Percentiles rank a stretch among this genome's conserved stretches.
Evolutionary conservation across 768 basidiomycete genomes (phyloP).

Genomic region (Russula olivacea): DNA sequence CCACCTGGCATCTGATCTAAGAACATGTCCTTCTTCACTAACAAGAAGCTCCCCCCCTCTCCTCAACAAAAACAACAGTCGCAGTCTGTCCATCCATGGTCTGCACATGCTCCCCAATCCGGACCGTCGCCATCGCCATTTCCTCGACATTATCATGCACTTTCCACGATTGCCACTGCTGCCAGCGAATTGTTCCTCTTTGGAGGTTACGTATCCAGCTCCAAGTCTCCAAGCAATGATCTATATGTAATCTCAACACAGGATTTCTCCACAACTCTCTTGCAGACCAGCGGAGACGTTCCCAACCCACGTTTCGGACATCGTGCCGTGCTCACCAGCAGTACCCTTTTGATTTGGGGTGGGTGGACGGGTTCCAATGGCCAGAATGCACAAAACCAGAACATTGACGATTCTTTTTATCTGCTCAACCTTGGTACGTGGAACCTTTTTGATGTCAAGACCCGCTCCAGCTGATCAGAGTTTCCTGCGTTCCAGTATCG

Average conservation of each 20-base stretch:
- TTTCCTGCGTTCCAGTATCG: slow-evolving; percentile 49
- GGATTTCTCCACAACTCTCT: slow-evolving; percentile 68
- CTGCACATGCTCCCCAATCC: too few species aligned
- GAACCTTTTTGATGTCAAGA: slow-evolving; percentile 1
- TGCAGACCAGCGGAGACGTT: slow-evolving; percentile 84
- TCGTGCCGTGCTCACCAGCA: slow-evolving; percentile 86
- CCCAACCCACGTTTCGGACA: slow-evolving; percentile 93
- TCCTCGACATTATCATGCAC: slow-evolving; percentile 90
- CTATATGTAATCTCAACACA: slow-evolving; percentile 80
- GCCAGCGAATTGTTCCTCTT: slow-evolving; percentile 92
- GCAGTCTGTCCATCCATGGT: too few species aligned
- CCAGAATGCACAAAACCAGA: slow-evolving; percentile 54
- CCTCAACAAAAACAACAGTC: too few species aligned
- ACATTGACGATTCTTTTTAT: slow-evolving; percentile 89
- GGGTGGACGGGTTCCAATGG: slow-evolving; percentile 88
- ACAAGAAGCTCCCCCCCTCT: too few species aligned
- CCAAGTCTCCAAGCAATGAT: slow-evolving; percentile 68
- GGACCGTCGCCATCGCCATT: slow-evolving; percentile 70
- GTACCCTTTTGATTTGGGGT: slow-evolving; percentile 88
- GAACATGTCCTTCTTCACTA: too few species aligned
- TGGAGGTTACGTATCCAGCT: slow-evolving; percentile 89
- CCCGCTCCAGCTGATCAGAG: not conserved
- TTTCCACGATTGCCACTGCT: slow-evolving; percentile 68
- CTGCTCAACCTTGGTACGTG: slow-evolving; percentile 85
- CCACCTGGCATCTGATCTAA: too few species aligned